Evolutionary conservation across 192 early-diverging fungal species (phyloP).

Genomic region (Coemansia sp.): DNA sequence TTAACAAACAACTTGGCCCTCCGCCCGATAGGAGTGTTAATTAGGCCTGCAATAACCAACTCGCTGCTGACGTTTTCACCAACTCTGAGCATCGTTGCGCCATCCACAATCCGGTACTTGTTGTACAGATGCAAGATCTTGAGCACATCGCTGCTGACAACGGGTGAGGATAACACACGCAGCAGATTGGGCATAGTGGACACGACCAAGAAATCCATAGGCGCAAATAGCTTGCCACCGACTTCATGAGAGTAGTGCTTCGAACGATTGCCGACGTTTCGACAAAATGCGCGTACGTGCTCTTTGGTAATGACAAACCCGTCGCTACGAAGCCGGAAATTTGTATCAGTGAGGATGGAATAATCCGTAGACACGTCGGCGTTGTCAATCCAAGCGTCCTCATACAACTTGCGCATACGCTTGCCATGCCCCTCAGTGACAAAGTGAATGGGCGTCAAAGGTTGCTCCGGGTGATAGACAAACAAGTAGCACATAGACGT

Average conservation of each 20-base stretch:
- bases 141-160: conserved; percentile 47
- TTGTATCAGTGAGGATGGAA: background rate
- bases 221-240: conserved; percentile 62
- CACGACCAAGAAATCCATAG: conserved; percentile 88
- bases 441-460: conserved; percentile 17
- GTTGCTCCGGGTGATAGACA: conserved; percentile 8
- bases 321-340: background rate
- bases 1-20: conserved; percentile 74
- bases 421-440: background rate
- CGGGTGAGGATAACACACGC: conserved; percentile 34
- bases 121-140: conserved; percentile 84
- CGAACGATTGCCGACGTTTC: conserved; percentile 66
- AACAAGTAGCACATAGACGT: conserved; percentile 25
- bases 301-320: conserved; percentile 62
- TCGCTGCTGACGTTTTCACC: conserved; percentile 76
- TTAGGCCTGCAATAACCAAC: conserved; percentile 72
- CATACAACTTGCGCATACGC: conserved; percentile 1
- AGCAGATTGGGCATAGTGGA: conserved; percentile 77
- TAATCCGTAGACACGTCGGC: conserved; percentile 1
- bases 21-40: conserved; percentile 83
- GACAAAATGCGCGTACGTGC: conserved; percentile 82
- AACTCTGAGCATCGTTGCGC: conserved; percentile 61
- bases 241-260: conserved; percentile 51
- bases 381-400: background rate
- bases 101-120: conserved; percentile 71